Conservation (phyloP, 768 basidiomycete species). For the Suillus sp. region DNA sequence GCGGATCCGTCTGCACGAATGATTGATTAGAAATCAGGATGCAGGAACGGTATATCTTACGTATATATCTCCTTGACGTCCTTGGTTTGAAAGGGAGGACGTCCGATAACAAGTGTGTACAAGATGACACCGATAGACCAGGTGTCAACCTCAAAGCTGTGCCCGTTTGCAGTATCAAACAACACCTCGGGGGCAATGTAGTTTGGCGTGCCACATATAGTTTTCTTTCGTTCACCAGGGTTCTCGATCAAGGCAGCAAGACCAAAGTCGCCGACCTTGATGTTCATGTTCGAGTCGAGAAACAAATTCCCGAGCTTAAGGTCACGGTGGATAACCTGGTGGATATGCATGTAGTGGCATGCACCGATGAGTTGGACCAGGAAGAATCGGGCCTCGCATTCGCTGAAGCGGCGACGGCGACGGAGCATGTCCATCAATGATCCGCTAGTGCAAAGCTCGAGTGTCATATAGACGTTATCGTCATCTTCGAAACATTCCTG, state of each 20-base stretch:
- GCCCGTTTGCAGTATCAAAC: conserved; percentile 93
- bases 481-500: conserved; percentile 94
- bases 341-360: conserved; percentile 95
- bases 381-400: conserved; percentile 91
- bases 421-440: conserved; percentile 91
- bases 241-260: conserved; percentile 95
- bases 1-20: conserved; percentile 71
- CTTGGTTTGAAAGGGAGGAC: conserved; percentile 98
- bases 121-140: conserved; percentile 98
- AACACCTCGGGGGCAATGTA: conserved; percentile 98
- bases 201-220: conserved; percentile 97
- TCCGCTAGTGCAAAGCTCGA: conserved; percentile 90
- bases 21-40: conserved; percentile 8
- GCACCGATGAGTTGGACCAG: conserved; percentile 95
- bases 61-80: conserved; percentile 97
- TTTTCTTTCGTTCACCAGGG: conserved; percentile 97
- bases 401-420: conserved; percentile 82
- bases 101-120: conserved; percentile 91
- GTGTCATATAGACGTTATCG: conserved; percentile 95
- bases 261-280: conserved; percentile 97
- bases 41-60: conserved; percentile 42
- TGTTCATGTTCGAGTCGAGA: conserved; percentile 88
- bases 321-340: conserved; percentile 97
- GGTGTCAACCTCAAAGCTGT: conserved; percentile 97
- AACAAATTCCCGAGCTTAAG: conserved; percentile 96